These are phyloP conservation scores for Malbranchea cinnamomea DNA, from an alignment of 2,329 filamentous ascomycete species.

Conservation along the genomic window DNA sequence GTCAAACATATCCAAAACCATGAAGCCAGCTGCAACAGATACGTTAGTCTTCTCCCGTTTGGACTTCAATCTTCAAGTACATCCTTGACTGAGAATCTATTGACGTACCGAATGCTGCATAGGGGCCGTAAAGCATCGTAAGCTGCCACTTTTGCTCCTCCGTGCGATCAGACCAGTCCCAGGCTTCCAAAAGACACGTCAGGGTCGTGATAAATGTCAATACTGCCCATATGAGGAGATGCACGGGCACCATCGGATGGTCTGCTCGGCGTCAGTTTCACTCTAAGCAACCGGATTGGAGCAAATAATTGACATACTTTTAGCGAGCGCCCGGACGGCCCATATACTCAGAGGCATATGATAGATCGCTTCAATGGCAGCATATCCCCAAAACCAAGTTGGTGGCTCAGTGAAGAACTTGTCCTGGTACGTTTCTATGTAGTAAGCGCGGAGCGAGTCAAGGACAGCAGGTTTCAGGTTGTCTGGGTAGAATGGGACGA, in stretches of 20 bases:
- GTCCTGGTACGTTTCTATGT: conserved; percentile 47
- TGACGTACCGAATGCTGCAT: conserved; percentile 41
- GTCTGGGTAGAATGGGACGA: conserved; percentile 43
- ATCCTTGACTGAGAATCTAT: no score
- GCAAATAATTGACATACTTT: conserved; percentile 24
- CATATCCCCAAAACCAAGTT: conserved; percentile 43
- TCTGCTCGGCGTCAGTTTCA: conserved; percentile 24
- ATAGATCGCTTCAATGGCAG: conserved; percentile 44
- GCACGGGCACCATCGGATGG: conserved; percentile 42
- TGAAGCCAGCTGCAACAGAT: conserved; percentile 19
- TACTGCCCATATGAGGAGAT: conserved; percentile 44
- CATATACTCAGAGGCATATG: conserved; percentile 48
- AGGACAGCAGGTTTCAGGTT: conserved; percentile 36
- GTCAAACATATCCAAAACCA: conserved; percentile 25
- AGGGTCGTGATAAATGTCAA: conserved; percentile 47
- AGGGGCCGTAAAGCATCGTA: conserved; percentile 41
- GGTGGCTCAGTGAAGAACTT: conserved; percentile 47
- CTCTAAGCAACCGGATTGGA: conserved; percentile 2
- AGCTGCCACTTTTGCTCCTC: conserved; percentile 34
- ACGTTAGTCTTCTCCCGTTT: no score
- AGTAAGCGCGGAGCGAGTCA: conserved; percentile 37
- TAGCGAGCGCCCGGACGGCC: conserved; percentile 40
- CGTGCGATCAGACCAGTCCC: conserved; percentile 38
- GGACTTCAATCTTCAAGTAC: no score
- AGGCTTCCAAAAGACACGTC: conserved; percentile 47